A percentile compares a stretch with the other conserved stretches of the same genome.
phyloP scores from a whole-genome alignment of 2,329 filamentous ascomycete species.

The Mollisiaceae sp. region DNA sequence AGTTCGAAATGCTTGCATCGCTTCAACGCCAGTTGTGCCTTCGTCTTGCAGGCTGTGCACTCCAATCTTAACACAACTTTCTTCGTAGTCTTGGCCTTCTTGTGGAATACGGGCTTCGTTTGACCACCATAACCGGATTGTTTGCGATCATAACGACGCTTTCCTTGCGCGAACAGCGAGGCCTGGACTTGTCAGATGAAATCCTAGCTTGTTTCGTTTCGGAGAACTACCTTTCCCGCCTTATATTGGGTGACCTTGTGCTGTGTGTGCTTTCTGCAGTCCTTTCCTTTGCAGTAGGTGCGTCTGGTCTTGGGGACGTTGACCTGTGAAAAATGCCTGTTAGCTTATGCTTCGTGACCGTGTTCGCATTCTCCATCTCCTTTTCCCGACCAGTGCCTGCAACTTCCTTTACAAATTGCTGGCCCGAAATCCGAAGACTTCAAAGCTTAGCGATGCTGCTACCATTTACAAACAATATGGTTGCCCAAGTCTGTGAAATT shows the following conservation, averaged over 20 bases:
- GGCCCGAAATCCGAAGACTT: not conserved
- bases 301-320: constrained; percentile 98
- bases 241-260: constrained; percentile 98
- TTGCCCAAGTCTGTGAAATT: not conserved
- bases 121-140: constrained; percentile 99
- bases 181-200: constrained; percentile 54
- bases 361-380: not conserved
- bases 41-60: constrained; percentile 97
- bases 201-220: not conserved
- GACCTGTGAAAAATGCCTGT: constrained; percentile 58
- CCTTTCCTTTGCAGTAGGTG: constrained; percentile 97
- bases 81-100: constrained; percentile 99
- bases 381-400: not conserved
- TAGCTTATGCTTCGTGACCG: constrained; percentile 26
- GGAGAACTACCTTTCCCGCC: constrained; percentile 77
- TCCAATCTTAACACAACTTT: constrained; percentile 99
- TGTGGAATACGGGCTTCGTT: constrained; percentile 99
- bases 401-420: not conserved
- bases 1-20: constrained; percentile 99
- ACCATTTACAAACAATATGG: not conserved
- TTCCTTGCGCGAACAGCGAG: constrained; percentile 96
- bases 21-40: constrained; percentile 97
- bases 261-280: constrained; percentile 89
- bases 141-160: constrained; percentile 99
- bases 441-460: not conserved